phyloP scores from a whole-genome alignment of 805 yeast genomes.

The Candida arabinofermentans region DNA sequence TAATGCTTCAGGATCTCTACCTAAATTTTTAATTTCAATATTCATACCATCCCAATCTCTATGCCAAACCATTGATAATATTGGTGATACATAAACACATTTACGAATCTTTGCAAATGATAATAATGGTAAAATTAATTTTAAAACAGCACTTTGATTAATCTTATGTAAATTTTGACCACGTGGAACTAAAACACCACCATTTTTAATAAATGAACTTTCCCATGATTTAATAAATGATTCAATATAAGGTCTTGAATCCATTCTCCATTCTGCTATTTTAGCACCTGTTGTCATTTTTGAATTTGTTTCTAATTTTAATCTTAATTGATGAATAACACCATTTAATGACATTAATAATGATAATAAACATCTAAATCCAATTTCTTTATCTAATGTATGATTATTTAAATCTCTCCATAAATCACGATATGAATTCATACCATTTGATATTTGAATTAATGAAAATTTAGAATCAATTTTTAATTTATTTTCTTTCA shows the following conservation, averaged over 20 bases:
- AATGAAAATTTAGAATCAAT: constrained; percentile 52
- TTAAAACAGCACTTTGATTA: constrained; percentile 50
- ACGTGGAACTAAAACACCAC: constrained; percentile 56
- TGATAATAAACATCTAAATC: constrained; percentile 48
- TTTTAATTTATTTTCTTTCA: constrained; percentile 34
- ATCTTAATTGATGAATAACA: constrained; percentile 51
- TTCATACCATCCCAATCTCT: constrained; percentile 72
- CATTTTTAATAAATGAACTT: constrained; percentile 52
- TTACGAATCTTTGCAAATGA: constrained; percentile 65
- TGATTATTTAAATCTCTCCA: constrained; percentile 46
- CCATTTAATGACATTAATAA: constrained; percentile 66
- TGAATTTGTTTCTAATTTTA: constrained; percentile 27
- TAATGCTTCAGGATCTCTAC: constrained; percentile 56
- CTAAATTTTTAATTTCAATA: constrained; percentile 40
- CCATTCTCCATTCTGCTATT: constrained; percentile 63
- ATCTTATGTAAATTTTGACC: constrained; percentile 46
- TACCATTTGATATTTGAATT: constrained; percentile 55
- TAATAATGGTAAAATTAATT: constrained; percentile 62
- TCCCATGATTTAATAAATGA: constrained; percentile 67
- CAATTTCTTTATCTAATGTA: constrained; percentile 35
- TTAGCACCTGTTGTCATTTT: constrained; percentile 37
- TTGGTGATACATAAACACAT: constrained; percentile 57
- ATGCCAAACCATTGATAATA: constrained; percentile 55
- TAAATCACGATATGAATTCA: constrained; percentile 45
- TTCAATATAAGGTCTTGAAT: constrained; percentile 55